phyloP scores from a whole-genome alignment of 345 rosid species.

The Arabidopsis arenosa region DNA sequence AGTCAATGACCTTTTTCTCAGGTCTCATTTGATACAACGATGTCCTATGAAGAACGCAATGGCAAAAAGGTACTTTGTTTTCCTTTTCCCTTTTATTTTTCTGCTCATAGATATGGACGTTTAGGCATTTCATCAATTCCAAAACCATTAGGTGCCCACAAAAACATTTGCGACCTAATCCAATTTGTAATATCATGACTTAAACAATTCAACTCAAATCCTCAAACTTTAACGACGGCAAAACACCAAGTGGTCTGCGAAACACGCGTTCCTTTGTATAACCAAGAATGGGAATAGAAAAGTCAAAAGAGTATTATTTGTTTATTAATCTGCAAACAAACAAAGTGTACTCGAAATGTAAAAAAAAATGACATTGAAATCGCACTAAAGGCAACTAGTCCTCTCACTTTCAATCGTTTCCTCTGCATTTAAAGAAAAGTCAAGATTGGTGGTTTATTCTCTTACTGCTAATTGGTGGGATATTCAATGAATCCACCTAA shows the following conservation, averaged over 20 bases:
- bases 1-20: conserved; percentile 1
- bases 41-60: not conserved
- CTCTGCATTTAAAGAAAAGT: conserved; percentile 25
- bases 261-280: conserved; percentile 14
- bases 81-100: not conserved
- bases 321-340: not conserved
- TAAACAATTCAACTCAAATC: not conserved
- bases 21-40: not conserved
- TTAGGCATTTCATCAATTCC: not conserved
- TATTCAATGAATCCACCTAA: conserved; percentile 32
- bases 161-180: not conserved
- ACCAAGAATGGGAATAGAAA: not conserved
- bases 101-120: not conserved
- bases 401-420: conserved; percentile 20
- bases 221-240: not conserved
- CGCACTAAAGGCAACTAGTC: conserved; percentile 34
- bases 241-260: not conserved
- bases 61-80: not conserved
- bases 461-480: conserved; percentile 3
- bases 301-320: conserved; percentile 7
- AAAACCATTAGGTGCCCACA: not conserved
- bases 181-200: not conserved
- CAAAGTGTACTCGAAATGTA: not conserved
- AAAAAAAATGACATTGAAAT: conserved; percentile 2
- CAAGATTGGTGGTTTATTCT: conserved; percentile 33